Evolutionary conservation across 352 stramenopile species (phyloP).

Genomic region (Paralagenidium karlingii): DNA sequence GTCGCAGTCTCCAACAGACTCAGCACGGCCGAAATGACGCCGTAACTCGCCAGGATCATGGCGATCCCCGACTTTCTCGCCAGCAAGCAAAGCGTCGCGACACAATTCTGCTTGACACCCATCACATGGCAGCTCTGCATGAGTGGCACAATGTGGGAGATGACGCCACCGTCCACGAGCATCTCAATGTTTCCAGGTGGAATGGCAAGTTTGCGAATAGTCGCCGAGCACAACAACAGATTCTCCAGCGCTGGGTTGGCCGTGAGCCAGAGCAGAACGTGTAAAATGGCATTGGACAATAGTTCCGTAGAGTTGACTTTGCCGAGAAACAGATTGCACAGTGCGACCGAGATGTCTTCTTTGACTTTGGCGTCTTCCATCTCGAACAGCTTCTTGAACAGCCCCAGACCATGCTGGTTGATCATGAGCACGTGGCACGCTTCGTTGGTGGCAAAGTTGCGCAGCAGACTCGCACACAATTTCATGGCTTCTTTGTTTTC

Average conservation of each 20-base stretch:
- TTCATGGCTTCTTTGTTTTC: constrained; percentile 1
- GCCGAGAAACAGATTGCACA: constrained; percentile 58
- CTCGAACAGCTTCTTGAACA: constrained; percentile 36
- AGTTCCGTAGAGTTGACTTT: constrained; percentile 43
- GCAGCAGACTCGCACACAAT: constrained; percentile 30
- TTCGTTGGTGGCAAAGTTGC: constrained; percentile 29
- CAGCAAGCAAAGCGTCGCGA: constrained; percentile 49
- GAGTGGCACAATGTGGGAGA: constrained; percentile 36
- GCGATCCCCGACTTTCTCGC: constrained; percentile 29
- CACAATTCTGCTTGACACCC: constrained; percentile 54
- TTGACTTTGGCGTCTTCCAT: constrained; percentile 18
- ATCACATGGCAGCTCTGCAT: constrained; percentile 16
- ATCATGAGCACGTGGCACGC: constrained; percentile 25
- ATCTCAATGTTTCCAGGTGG: constrained; percentile 50
- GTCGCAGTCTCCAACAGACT: constrained; percentile 25
- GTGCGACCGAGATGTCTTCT: constrained; percentile 35
- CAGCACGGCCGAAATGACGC: constrained; percentile 40
- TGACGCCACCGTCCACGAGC: constrained; percentile 37
- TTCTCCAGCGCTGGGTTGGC: constrained; percentile 10
- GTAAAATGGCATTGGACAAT: constrained; percentile 26
- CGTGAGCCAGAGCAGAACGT: constrained; percentile 43
- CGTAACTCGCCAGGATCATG: constrained; percentile 27
- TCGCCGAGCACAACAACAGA: constrained; percentile 31
- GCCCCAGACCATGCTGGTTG: constrained; percentile 18
- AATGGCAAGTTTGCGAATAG: constrained; percentile 50